Conservation (phyloP, 345 rosid species). For the Eucalyptus marginata region DNA sequence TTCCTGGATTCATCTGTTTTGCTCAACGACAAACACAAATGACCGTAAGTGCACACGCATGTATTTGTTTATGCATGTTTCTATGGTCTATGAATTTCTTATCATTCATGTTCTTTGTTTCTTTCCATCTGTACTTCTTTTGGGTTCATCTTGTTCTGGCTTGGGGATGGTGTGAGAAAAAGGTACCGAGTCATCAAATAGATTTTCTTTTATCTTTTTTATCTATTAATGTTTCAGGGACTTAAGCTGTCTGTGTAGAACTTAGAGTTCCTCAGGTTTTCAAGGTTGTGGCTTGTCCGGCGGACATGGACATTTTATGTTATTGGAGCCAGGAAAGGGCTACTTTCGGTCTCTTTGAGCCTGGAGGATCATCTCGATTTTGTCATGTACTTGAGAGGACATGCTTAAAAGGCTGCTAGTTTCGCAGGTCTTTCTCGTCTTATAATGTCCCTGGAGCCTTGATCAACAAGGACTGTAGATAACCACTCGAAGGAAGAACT, state of each 20-base stretch:
- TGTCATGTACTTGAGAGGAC: neutral
- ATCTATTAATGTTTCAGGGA: neutral
- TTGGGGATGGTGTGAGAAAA: neutral
- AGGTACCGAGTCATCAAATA: neutral
- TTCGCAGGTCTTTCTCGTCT: neutral
- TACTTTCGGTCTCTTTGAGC: neutral
- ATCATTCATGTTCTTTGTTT: neutral
- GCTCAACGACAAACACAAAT: neutral
- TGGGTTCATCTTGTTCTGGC: neutral
- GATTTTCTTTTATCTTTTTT: neutral
- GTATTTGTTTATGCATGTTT: neutral
- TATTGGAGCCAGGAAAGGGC: neutral
- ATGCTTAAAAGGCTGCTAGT: neutral
- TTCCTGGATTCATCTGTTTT: neutral
- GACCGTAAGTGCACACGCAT: neutral
- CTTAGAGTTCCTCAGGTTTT: neutral
- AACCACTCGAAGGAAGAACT: neutral
- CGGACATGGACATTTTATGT: neutral
- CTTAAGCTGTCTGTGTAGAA: neutral
- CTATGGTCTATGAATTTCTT: neutral
- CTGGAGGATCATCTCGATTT: neutral
- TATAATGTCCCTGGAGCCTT: neutral
- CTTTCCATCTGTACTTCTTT: neutral
- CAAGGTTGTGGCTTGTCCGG: neutral
- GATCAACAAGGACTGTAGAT: neutral